Evolutionary conservation across 805 yeast genomes (phyloP), one percentile per base, ranked within the genome.

Genomic region (Pichia sporocuriosa): DNA sequence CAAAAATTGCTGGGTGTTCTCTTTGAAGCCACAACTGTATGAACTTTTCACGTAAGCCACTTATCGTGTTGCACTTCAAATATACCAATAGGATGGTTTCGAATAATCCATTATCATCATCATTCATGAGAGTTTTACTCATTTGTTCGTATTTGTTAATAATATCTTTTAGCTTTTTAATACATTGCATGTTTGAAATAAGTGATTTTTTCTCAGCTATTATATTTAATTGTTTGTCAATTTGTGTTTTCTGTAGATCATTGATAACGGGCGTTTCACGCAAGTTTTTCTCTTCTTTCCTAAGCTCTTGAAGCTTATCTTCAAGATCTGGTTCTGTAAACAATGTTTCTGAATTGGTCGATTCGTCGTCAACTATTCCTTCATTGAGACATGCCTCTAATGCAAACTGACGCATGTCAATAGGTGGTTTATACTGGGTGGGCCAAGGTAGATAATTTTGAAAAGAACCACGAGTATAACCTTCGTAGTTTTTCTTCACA

Each of bases 371-470:
- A 1, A 59, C 52, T 20, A 68, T 47, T 0, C 72, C 72, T 15
- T 54, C 44, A 11, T 51, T 46, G 12, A 51, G 43, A 48, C 71
- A 67, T 4, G 54, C 45, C 25, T 51, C 48, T 26, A 55, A 37
- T 1, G 70, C 70, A 5, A 43, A 39, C 0, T 53, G 36, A 50
- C 68, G 68, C 43, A 67, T 66, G 32, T 61, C 63, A 29, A 76
- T 48, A 1, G 89, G 88, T 19, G 81, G 77, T 46, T 74, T 75
- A 55, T 81, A 82, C 72, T 81, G 84, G 73, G 81, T 70, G 9
- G 89, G 90, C 62, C 82, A 83, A 6, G 84, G 81, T 16, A 81
- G 58, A 42, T 75, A 69, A 4, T 63, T 50, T 33, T 68, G 63
- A 54, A 80, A 80, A 15, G 72, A 51, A 19, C 72, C 71, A 46